Evolutionary conservation across 2,329 filamentous ascomycete species (phyloP), one percentile per base, ranked within the genome.

Genomic region (Hysterium pulicare): DNA sequence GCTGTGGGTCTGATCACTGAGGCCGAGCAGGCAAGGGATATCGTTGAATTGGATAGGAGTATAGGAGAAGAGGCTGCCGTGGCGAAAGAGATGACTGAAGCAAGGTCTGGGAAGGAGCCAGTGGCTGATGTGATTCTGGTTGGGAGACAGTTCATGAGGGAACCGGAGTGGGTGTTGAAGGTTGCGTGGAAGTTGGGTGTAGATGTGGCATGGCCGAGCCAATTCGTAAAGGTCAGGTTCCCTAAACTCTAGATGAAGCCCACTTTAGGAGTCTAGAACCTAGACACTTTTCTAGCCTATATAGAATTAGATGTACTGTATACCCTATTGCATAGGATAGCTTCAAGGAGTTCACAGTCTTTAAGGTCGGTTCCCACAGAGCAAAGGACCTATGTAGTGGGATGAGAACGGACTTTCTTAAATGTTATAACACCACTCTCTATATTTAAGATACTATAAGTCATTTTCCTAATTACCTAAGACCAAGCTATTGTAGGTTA

Each of bases 1-100:
- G 74, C 75, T 2, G 75, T 79, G 1, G 76, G 75, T 0, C 53
- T 77, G 31, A 78, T 79, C 48, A 78, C 74, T 0, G 72, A 77
- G 42, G 72, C 75, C 0, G 69, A 76, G 38, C 73, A 76, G 44
- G 76, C 75, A 13, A 56, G 66, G 4, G 60, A 72, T 31, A 74
- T 78, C 30, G 68, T 65, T 2, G 57, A 21, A 7, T 35, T 39
- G 8, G 36, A 34, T 2, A 39, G 47, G n/a, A 32, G 23, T 23
- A 38, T 41, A 11, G 28, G n/a, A 4, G 46, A 42, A 20, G 59
- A 59, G 38, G 59, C 52, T 2, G 50, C 61, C 33, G 50, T 63
- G 33, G 68, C 66, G 0, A 51, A 55, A 19, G 52, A 58, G 13
- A 62, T 70, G 59, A 71, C 68, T 1, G 61, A 71, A 28, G 39